These are phyloP conservation scores for Myxozyma mucilagina DNA, from an alignment of 805 yeast genomes.

Conservation along the genomic window DNA sequence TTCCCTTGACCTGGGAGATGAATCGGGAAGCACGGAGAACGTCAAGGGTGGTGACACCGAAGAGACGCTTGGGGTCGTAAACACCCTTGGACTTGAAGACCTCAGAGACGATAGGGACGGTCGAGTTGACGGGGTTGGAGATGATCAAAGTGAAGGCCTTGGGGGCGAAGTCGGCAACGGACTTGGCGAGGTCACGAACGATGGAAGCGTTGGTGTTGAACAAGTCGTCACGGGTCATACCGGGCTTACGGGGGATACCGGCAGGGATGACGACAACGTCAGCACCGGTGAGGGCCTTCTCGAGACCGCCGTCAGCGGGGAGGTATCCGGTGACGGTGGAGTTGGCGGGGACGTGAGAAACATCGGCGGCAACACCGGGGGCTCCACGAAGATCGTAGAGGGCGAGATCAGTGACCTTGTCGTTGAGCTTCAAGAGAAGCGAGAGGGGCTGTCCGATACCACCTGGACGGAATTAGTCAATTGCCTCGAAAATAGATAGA, in stretches of 20 bases:
- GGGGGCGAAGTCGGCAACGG: slow-evolving; percentile 79
- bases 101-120: slow-evolving; percentile 95
- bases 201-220: slow-evolving; percentile 95
- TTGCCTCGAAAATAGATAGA: slow-evolving; percentile 40
- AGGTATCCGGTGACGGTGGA: slow-evolving; percentile 85
- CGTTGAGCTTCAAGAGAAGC: slow-evolving; percentile 80
- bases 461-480: slow-evolving; percentile 42
- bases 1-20: slow-evolving; percentile 64
- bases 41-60: slow-evolving; percentile 96
- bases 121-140: slow-evolving; percentile 96
- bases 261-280: slow-evolving; percentile 91
- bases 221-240: slow-evolving; percentile 97
- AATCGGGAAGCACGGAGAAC: slow-evolving; percentile 87
- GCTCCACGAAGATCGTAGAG: slow-evolving; percentile 89
- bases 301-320: slow-evolving; percentile 73
- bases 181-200: slow-evolving; percentile 87
- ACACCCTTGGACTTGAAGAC: slow-evolving; percentile 81
- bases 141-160: slow-evolving; percentile 79
- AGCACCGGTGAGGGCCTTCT: slow-evolving; percentile 67
- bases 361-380: slow-evolving; percentile 95
- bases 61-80: slow-evolving; percentile 86
- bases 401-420: slow-evolving; percentile 80
- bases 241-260: slow-evolving; percentile 98
- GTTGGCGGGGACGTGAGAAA: slow-evolving; percentile 91
- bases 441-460: slow-evolving; percentile 95